These are phyloP conservation scores for Sisymbrium irio DNA, from an alignment of 345 rosid species.

Conservation along the genomic window DNA sequence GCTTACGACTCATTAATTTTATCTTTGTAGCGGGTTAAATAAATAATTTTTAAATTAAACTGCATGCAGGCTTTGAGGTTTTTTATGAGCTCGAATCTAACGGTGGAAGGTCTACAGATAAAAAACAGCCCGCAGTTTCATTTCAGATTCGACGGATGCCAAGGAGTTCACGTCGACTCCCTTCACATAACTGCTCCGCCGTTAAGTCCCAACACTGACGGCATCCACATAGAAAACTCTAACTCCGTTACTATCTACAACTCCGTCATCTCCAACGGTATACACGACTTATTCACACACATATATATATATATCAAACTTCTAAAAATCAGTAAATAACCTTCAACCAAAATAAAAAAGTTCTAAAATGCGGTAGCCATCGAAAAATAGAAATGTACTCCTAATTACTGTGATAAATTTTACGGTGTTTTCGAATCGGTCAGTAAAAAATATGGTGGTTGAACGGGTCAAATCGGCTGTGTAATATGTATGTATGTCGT, in stretches of 20 bases:
- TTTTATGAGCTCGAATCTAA: conserved; percentile 72
- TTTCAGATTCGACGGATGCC: conserved; percentile 67
- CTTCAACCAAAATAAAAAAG: neutral
- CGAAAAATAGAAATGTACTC: neutral
- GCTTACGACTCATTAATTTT: too few relatives aligned
- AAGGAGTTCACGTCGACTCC: conserved; percentile 45
- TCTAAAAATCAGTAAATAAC: neutral
- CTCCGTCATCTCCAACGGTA: conserved; percentile 86
- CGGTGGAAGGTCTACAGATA: conserved; percentile 60
- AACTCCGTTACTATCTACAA: conserved; percentile 64
- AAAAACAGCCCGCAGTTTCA: conserved; percentile 83
- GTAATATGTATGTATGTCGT: neutral
- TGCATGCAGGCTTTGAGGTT: conserved; percentile 49
- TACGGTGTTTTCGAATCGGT: neutral
- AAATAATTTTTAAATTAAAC: neutral
- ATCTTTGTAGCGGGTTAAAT: too few relatives aligned
- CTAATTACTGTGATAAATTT: neutral
- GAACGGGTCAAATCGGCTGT: neutral
- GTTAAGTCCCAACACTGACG: conserved; percentile 89
- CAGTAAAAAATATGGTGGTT: neutral
- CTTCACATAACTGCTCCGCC: conserved; percentile 73
- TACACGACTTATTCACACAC: neutral
- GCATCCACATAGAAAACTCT: conserved; percentile 76
- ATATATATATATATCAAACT: neutral
- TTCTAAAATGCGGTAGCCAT: neutral